phyloP scores from a whole-genome alignment of 2,329 filamentous ascomycete genomes.

The Colletotrichum orbiculare region DNA sequence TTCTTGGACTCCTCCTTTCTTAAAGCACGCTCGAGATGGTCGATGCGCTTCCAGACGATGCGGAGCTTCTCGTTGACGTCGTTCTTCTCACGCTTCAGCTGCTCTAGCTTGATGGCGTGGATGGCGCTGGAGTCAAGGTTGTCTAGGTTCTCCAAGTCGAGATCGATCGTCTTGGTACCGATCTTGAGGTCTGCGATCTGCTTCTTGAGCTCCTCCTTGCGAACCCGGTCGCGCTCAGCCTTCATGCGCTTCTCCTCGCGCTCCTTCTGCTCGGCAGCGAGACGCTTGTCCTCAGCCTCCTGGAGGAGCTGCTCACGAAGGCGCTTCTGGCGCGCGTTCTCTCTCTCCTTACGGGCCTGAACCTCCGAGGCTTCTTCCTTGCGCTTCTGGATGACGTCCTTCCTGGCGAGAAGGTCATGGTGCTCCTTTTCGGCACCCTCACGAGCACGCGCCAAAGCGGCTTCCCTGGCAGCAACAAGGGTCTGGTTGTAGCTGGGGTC shows the following conservation, averaged over 20 bases:
- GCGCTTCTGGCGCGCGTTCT: conserved; percentile 89
- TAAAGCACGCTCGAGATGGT: conserved; percentile 97
- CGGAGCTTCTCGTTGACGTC: conserved; percentile 91
- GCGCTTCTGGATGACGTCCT: conserved; percentile 93
- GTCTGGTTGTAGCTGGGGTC: conserved; percentile 89
- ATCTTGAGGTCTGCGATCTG: conserved; percentile 92
- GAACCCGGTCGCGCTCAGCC: conserved; percentile 89
- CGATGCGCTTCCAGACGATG: conserved; percentile 93
- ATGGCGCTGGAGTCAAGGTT: conserved; percentile 90
- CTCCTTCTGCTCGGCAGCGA: conserved; percentile 92
- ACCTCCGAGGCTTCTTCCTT: conserved; percentile 95
- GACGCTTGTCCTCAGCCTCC: conserved; percentile 88
- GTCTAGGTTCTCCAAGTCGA: conserved; percentile 84
- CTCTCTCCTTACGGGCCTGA: conserved; percentile 88
- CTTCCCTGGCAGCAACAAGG: conserved; percentile 81
- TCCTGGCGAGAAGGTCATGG: conserved; percentile 83
- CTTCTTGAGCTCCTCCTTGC: conserved; percentile 93
- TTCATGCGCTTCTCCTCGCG: conserved; percentile 88
- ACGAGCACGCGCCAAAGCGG: conserved; percentile 83
- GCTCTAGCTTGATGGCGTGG: conserved; percentile 92
- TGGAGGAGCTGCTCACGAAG: conserved; percentile 88
- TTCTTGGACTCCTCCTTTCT: conserved; percentile 96
- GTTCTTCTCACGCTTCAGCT: conserved; percentile 98
- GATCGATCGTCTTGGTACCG: conserved; percentile 78
- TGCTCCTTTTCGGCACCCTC: conserved; percentile 94